These are phyloP conservation scores for Colletotrichum sojae DNA, from an alignment of 2,329 filamentous ascomycete genomes.

Conservation along the genomic window DNA sequence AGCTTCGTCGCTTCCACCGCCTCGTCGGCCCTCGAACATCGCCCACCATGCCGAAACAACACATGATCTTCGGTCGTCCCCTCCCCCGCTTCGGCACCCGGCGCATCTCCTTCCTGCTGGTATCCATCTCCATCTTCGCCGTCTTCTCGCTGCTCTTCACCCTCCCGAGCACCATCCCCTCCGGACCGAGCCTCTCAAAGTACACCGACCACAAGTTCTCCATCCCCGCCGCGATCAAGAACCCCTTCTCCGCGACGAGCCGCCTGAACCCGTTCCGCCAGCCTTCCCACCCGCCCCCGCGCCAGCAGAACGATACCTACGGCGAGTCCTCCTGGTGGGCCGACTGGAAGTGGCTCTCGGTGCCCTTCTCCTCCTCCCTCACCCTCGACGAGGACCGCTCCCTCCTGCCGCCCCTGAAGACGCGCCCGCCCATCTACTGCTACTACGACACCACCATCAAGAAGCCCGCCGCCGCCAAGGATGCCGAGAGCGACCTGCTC, in stretches of 20 bases:
- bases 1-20: constrained; percentile 12
- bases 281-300: constrained; percentile 78
- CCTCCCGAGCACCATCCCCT: constrained; percentile 63
- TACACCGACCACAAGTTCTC: constrained; percentile 65
- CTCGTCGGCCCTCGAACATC: constrained; percentile 17
- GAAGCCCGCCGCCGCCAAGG: constrained; percentile 74
- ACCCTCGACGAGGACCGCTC: constrained; percentile 86
- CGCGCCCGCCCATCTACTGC: constrained; percentile 85
- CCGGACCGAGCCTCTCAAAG: constrained; percentile 63
- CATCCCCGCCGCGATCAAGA: constrained; percentile 64
- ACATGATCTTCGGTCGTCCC: constrained; percentile 60
- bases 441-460: constrained; percentile 83
- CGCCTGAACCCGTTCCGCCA: constrained; percentile 77
- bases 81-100: constrained; percentile 66
- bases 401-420: constrained; percentile 82
- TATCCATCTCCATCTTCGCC: constrained; percentile 66
- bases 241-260: constrained; percentile 60
- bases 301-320: constrained; percentile 83
- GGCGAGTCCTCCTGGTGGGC: constrained; percentile 88
- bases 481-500: constrained; percentile 84
- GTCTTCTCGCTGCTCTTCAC: constrained; percentile 68
- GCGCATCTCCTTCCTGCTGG: constrained; percentile 66
- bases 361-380: constrained; percentile 85
- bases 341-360: constrained; percentile 89
- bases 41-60: constrained; percentile 49